phyloP scores from a whole-genome alignment of 2,329 filamentous ascomycete species.

The Diaporthe sp. region DNA sequence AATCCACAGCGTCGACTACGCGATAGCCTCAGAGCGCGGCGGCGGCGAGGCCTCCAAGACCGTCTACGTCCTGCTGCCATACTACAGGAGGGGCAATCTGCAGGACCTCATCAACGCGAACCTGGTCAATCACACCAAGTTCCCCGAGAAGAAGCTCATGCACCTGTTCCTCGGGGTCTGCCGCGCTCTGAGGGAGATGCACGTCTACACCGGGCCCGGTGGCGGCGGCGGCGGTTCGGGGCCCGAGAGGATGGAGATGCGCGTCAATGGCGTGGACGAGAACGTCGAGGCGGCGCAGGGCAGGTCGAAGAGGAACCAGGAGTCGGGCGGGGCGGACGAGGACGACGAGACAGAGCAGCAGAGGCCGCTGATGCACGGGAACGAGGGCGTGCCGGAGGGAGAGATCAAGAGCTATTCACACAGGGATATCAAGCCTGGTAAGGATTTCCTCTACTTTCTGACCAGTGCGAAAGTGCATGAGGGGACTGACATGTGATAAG shows the following conservation, averaged over 20 bases:
- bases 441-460: constrained; percentile 45
- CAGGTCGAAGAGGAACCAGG: constrained; percentile 57
- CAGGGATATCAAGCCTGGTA: constrained; percentile 96
- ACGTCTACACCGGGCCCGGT: constrained; percentile 78
- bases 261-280: constrained; percentile 54
- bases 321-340: constrained; percentile 65
- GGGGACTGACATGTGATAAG: constrained; percentile 55
- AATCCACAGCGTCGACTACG: constrained; percentile 87
- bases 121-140: constrained; percentile 91
- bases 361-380: constrained; percentile 85
- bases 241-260: constrained; percentile 69
- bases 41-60: constrained; percentile 81
- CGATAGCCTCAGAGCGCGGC: constrained; percentile 80
- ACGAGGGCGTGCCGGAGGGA: constrained; percentile 79
- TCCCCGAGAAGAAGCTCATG: constrained; percentile 92
- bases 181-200: constrained; percentile 89
- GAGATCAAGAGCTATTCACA: constrained; percentile 88
- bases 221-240: constrained; percentile 31
- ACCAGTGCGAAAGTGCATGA: too few species aligned
- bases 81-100: constrained; percentile 94
- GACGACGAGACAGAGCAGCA: constrained; percentile 83
- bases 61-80: constrained; percentile 95
- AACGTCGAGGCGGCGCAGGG: constrained; percentile 53
- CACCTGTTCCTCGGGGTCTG: constrained; percentile 92
- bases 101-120: constrained; percentile 99